These are phyloP conservation scores for Fusarium dlaminii DNA, from an alignment of 2,329 filamentous ascomycete genomes.

Conservation along the genomic window DNA sequence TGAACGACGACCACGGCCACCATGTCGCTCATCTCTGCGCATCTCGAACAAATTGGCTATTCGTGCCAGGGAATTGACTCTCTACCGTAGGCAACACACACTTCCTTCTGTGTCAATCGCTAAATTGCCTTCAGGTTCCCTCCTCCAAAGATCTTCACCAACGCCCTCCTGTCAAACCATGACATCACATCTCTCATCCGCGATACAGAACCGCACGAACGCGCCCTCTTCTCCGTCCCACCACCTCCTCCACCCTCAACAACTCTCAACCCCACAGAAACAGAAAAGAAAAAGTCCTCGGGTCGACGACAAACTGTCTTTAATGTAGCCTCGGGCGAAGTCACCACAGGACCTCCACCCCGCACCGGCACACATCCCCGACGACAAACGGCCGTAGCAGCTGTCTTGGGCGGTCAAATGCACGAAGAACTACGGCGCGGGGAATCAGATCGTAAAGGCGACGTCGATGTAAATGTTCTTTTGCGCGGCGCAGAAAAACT, in stretches of 20 bases:
- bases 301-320: conserved; percentile 71
- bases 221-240: conserved; percentile 92
- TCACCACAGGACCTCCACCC: conserved; percentile 65
- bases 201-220: conserved; percentile 93
- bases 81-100: conserved; percentile 68
- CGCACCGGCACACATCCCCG: conserved; percentile 62
- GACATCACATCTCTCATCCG: conserved; percentile 96
- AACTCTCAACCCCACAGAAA: conserved; percentile 48
- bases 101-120: not conserved
- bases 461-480: conserved; percentile 87
- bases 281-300: conserved; percentile 49
- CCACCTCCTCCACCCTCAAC: conserved; percentile 67
- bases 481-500: conserved; percentile 90
- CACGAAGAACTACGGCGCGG: conserved; percentile 78
- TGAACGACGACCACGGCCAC: conserved; percentile 21
- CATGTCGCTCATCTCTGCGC: conserved; percentile 75
- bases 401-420: conserved; percentile 86
- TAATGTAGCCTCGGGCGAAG: conserved; percentile 70
- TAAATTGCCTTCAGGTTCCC: conserved; percentile 72
- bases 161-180: conserved; percentile 85
- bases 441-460: conserved; percentile 64
- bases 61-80: conserved; percentile 81
- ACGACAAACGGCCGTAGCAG: conserved; percentile 85
- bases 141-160: conserved; percentile 92
- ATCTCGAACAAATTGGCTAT: conserved; percentile 80